These are phyloP conservation scores for Catharanthus roseus DNA, from an alignment of 257 asterid genomes.

Conservation along the genomic window DNA sequence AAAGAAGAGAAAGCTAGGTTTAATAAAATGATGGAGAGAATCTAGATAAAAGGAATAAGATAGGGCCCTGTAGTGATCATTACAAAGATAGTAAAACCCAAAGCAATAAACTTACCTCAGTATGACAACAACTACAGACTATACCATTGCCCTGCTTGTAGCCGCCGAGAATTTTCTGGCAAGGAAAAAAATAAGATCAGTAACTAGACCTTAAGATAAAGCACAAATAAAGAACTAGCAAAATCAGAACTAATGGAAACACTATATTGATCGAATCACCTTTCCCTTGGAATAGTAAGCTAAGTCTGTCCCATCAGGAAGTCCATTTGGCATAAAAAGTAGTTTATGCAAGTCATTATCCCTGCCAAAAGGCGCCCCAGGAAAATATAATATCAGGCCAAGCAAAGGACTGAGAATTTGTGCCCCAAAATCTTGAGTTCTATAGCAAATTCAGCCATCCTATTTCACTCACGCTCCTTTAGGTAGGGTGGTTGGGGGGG, in stretches of 20 bases:
- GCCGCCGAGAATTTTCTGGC: constrained; percentile 92
- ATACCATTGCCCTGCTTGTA: constrained; percentile 95
- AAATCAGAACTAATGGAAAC: background rate
- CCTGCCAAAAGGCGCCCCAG: constrained; percentile 36
- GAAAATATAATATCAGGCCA: constrained; percentile 12
- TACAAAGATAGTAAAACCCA: background rate
- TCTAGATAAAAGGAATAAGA: background rate
- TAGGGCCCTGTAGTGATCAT: background rate
- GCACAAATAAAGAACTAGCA: constrained; percentile 8
- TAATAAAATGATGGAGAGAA: constrained; percentile 8
- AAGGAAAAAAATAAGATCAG: constrained; percentile 17
- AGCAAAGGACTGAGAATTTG: background rate
- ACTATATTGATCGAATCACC: constrained; percentile 40
- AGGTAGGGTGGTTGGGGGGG: background rate
- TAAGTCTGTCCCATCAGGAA: constrained; percentile 95
- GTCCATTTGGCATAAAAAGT: constrained; percentile 95
- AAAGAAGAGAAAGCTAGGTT: constrained; percentile 8
- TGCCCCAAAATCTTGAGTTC: background rate
- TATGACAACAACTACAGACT: constrained; percentile 77
- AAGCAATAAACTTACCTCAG: constrained; percentile 46
- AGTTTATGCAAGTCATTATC: constrained; percentile 89
- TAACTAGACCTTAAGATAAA: constrained; percentile 9
- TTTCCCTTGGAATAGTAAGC: constrained; percentile 94
- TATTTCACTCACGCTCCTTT: background rate
- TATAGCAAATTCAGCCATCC: background rate